Base-by-base conservation (phyloP, 2,329 filamentous ascomycete species). In the Pseudogymnoascus sp. region DNA sequence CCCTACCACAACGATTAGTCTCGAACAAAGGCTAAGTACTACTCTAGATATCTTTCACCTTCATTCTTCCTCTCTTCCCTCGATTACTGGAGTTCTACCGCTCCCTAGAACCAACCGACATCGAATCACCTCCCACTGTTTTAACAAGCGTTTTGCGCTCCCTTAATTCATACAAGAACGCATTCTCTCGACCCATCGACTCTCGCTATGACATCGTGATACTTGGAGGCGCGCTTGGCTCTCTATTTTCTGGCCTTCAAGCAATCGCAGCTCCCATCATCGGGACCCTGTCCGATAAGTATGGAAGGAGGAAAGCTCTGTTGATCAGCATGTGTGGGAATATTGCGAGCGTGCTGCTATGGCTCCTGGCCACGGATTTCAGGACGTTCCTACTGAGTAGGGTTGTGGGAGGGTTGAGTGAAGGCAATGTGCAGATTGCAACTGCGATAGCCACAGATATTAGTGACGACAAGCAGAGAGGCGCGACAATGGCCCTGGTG, bases 371-470 rank as follows among this genome's bases (percentile, higher is more conserved):
- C 0, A 88, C 90, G 60, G 93, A 97, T 76, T 99, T 99, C 77
- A 86, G 92, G 41, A 97, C 93, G 1, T 99, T 99, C 72, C 81
- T 99, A 30, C 89, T 92, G n/a, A 96, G 91, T 68, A 86, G 94
- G 58, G 77, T 99, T 2, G 90, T 99, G 0, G 94, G 94, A 22
- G 94, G 94, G 0, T 76, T 99, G 66, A 97, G 92, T 61, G 94
- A 99, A 77, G 94, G 94, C 65, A 99, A 99, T 69, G 90, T 99
- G 2, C 94, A 99, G 77, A 81, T 99, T 12, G 93, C 94, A 4
- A 94, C 93, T 65, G 93, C 94, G 41, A 97, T 99, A 73, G 94
- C 94, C 16, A 94, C 93, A 38, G 94, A 99, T 73, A 92, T 99
- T 66, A 96, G 90, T 43, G 92, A 95, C 69, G 88, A 93, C 67